These are phyloP conservation scores for Athelia psychrophila DNA, from an alignment of 1,284 basidiomycete species.

Conservation along the genomic window DNA sequence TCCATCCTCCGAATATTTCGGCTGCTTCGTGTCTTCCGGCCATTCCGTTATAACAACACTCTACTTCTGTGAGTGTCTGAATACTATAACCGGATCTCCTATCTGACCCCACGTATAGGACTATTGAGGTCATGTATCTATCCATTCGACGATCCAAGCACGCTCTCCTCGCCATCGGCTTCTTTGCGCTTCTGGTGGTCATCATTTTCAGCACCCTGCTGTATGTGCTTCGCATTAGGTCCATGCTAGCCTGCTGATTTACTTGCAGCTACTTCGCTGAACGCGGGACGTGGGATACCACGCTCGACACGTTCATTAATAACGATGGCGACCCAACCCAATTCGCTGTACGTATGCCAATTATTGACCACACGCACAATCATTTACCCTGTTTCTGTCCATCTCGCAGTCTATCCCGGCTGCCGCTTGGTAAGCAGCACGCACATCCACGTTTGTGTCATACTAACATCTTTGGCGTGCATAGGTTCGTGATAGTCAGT, in stretches of 20 bases:
- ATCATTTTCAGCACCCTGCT: constrained; percentile 85
- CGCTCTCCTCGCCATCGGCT: constrained; percentile 80
- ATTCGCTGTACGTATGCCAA: constrained; percentile 50
- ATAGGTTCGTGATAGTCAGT: constrained; percentile 45
- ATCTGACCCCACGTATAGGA: constrained; percentile 37
- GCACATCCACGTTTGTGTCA: background rate
- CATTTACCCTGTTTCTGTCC: constrained; percentile 4
- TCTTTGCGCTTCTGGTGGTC: constrained; percentile 86
- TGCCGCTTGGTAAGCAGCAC: constrained; percentile 43
- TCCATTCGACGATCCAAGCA: constrained; percentile 84
- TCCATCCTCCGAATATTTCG: constrained; percentile 84
- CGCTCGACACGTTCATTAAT: constrained; percentile 77
- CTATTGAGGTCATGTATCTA: constrained; percentile 92
- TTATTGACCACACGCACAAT: background rate
- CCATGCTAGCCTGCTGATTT: background rate
- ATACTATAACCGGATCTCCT: constrained; percentile 1
- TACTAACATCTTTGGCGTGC: background rate
- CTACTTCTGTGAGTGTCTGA: constrained; percentile 65
- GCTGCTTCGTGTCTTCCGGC: constrained; percentile 81
- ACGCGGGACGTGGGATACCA: constrained; percentile 82
- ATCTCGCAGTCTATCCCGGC: constrained; percentile 69
- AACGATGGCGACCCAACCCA: constrained; percentile 79
- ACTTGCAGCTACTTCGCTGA: constrained; percentile 77
- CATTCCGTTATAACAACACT: constrained; percentile 81
- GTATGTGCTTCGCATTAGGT: constrained; percentile 38